Evolutionary conservation across 164 flowering plant species (phyloP), one percentile per base, ranked within the genome.

Genomic region (Chimonanthus salicifolius): DNA sequence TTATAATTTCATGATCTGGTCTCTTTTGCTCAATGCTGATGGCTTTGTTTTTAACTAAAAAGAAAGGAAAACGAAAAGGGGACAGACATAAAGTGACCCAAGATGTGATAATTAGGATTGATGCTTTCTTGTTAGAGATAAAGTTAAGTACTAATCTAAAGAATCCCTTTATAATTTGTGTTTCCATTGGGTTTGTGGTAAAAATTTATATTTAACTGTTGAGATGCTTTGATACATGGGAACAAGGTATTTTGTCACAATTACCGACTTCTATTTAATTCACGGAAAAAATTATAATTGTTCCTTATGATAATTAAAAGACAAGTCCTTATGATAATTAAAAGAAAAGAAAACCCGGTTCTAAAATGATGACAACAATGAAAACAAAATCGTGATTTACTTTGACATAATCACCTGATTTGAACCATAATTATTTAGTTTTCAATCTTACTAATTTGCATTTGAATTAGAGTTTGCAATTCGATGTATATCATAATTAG

Each of bases 81-180:
- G 21, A 66, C 44, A 66, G 47, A 2, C 44, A 44, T 4, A 66
- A 66, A 66, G 68, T 10, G 47, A 66, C 47, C 20, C 68, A 66
- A 33, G 48, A 66, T 66, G 68, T 66, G 48, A 66, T 66, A 13
- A 66, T 66, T 45, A 45, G 48, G 68, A 10, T 65, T 66, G 48
- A 44, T 66, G 68, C 68, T 44, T 46, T 44, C 15, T 46, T 66
- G 44, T n/a, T 45, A 44, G 49, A 66, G 49, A 66, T 45, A 45
- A 66, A 66, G 68, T 13, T 16, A 16, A 48, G 68, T 47, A 66
- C 47, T 46, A 6, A 66, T 66, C 46, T 13, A 47, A 66, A 45
- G 68, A 44, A 44, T 66, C 49, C 45, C 68, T 66, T 11, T 13
- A 66, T 44, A 44, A 66, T 66, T 7, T 44, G 48, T 43, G 49